These are phyloP conservation scores for Omphalea diandra DNA, from an alignment of 441 rosid genomes.

Conservation along the genomic window DNA sequence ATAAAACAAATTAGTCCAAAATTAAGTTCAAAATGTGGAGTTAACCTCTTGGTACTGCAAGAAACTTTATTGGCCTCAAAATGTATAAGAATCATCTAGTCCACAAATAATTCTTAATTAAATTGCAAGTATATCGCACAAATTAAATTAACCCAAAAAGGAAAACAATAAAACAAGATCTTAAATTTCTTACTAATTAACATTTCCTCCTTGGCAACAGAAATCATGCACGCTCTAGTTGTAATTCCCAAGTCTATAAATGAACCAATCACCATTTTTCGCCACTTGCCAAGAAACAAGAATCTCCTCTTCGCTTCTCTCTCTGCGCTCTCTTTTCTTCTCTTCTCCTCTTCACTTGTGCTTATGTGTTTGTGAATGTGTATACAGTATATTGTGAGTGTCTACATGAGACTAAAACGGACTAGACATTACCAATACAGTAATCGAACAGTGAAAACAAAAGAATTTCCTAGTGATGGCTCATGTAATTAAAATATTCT, in stretches of 20 bases:
- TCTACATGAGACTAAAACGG: not conserved
- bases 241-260: not conserved
- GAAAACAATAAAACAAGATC: not conserved
- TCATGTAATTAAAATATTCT: too few species aligned
- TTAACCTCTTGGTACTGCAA: too few species aligned
- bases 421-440: not conserved
- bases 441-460: not conserved
- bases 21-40: too few species aligned
- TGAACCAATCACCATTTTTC: not conserved
- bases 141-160: not conserved
- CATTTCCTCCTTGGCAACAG: not conserved
- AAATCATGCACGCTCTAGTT: not conserved
- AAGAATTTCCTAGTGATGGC: too few species aligned
- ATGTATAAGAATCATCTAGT: too few species aligned
- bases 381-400: not conserved
- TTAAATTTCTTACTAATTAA: not conserved
- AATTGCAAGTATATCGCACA: too few species aligned
- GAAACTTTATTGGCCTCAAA: too few species aligned
- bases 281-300: too few species aligned
- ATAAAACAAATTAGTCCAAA: too few species aligned
- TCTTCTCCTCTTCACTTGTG: not conserved
- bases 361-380: too few species aligned
- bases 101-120: too few species aligned
- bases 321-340: not conserved
- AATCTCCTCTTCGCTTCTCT: not conserved